Conservation (phyloP, 2,329 filamentous ascomycete genomes). For the Elsinoe arachidis region DNA sequence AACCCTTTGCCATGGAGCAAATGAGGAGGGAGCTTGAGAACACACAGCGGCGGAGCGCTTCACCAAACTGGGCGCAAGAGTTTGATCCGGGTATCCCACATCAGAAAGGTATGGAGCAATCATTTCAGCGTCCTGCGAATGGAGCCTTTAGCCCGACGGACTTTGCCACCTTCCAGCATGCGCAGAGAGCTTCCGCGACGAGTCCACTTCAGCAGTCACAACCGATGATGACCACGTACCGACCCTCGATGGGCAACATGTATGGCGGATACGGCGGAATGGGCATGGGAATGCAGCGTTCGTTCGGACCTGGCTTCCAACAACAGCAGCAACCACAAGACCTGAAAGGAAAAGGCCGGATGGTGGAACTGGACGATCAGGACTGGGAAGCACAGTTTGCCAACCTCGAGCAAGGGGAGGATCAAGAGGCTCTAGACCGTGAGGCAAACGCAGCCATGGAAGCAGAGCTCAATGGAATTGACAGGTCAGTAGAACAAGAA, state of each 20-base stretch:
- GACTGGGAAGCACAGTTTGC: constrained; percentile 97
- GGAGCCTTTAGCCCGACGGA: constrained; percentile 67
- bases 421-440: constrained; percentile 47
- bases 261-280: constrained; percentile 44
- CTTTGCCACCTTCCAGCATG: constrained; percentile 77
- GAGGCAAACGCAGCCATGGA: constrained; percentile 69
- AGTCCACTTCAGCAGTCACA: constrained; percentile 14
- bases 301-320: constrained; percentile 25
- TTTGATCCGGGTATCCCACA: constrained; percentile 52
- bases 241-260: constrained; percentile 53
- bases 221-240: constrained; percentile 43
- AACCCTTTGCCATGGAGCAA: constrained; percentile 59
- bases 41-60: constrained; percentile 42
- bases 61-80: constrained; percentile 54
- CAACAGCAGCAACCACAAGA: constrained; percentile 42
- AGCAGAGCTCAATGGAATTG: constrained; percentile 79
- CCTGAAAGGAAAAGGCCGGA: constrained; percentile 74
- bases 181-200: constrained; percentile 5
- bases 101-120: constrained; percentile 58
- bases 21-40: constrained; percentile 56
- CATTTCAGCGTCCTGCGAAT: constrained; percentile 48
- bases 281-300: constrained; percentile 44
- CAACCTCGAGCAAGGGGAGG: constrained; percentile 65
- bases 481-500: constrained; percentile 56
- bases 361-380: constrained; percentile 85